Evolutionary conservation across 768 basidiomycete species (phyloP).

Genomic region (Rhodotorula paludigena): DNA sequence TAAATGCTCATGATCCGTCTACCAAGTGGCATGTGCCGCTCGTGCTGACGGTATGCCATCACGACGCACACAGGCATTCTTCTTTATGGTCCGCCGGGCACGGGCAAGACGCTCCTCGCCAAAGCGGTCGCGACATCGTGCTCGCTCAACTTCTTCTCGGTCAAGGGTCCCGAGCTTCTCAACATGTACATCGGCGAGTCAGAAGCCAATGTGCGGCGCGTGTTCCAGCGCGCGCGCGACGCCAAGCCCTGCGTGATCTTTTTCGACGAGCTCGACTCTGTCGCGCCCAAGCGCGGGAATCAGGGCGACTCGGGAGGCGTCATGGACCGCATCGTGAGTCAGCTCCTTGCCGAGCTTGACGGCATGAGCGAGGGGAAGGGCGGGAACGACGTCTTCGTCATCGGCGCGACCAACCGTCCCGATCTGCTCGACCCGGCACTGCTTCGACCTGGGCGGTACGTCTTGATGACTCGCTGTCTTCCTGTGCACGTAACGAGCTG

Average conservation of each 20-base stretch:
- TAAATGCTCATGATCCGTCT: too few relatives aligned
- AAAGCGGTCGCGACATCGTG: slow-evolving; percentile 89
- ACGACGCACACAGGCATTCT: slow-evolving; percentile 67
- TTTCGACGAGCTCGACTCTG: slow-evolving; percentile 89
- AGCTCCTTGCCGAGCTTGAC: slow-evolving; percentile 87
- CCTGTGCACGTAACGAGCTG: too few relatives aligned
- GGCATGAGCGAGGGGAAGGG: slow-evolving; percentile 62
- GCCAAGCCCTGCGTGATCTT: slow-evolving; percentile 81
- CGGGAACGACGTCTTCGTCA: slow-evolving; percentile 65
- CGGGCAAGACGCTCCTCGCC: slow-evolving; percentile 94
- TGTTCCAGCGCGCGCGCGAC: slow-evolving; percentile 68
- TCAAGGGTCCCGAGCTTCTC: slow-evolving; percentile 92
- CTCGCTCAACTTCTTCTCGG: slow-evolving; percentile 76
- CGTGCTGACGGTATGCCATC: too few relatives aligned
- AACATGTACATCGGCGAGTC: slow-evolving; percentile 97
- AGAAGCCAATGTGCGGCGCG: slow-evolving; percentile 81
- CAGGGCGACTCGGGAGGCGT: slow-evolving; percentile 89
- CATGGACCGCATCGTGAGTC: slow-evolving; percentile 91
- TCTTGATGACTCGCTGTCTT: not conserved
- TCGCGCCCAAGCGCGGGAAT: slow-evolving; percentile 76
- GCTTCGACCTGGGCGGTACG: slow-evolving; percentile 72
- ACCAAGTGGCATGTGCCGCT: too few relatives aligned
- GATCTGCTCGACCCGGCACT: slow-evolving; percentile 92
- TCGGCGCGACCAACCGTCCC: slow-evolving; percentile 91
- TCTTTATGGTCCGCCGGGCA: slow-evolving; percentile 92